phyloP scores from a whole-genome alignment of 169 alveolate genomes.

The Plasmodium reichenowi region DNA sequence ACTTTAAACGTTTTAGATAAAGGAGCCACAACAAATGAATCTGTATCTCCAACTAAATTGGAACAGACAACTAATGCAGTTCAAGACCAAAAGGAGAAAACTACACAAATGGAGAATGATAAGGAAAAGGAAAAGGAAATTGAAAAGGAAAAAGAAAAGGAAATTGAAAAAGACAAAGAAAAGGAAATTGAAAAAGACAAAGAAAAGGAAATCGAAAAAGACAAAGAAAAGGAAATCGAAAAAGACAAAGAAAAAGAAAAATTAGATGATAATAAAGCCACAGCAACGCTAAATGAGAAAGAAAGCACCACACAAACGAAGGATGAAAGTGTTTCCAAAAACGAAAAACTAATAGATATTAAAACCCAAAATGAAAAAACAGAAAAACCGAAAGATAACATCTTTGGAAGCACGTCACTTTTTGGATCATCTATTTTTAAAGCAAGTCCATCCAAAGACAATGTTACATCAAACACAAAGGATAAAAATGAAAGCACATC shows the following conservation, averaged over 20 bases:
- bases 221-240: background rate
- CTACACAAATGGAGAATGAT: background rate
- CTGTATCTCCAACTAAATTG: too few relatives aligned
- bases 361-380: background rate
- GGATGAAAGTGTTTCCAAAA: background rate
- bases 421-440: slow-evolving; percentile 30
- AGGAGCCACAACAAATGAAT: too few relatives aligned
- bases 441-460: background rate
- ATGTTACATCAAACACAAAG: slow-evolving; percentile 8
- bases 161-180: background rate
- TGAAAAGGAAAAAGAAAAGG: background rate
- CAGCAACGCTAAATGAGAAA: background rate
- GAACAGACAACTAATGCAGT: too few relatives aligned
- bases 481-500: slow-evolving; percentile 2
- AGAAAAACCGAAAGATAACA: slow-evolving; percentile 1
- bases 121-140: background rate
- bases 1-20: too few relatives aligned
- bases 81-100: background rate
- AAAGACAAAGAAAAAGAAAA: slow-evolving; percentile 20
- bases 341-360: background rate
- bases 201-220: background rate
- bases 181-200: background rate
- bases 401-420: slow-evolving; percentile 12
- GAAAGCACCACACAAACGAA: background rate
- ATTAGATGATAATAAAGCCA: background rate